Conservation (phyloP, 1,139 yeast genomes). For the Blastobotrys illinoisensis region DNA sequence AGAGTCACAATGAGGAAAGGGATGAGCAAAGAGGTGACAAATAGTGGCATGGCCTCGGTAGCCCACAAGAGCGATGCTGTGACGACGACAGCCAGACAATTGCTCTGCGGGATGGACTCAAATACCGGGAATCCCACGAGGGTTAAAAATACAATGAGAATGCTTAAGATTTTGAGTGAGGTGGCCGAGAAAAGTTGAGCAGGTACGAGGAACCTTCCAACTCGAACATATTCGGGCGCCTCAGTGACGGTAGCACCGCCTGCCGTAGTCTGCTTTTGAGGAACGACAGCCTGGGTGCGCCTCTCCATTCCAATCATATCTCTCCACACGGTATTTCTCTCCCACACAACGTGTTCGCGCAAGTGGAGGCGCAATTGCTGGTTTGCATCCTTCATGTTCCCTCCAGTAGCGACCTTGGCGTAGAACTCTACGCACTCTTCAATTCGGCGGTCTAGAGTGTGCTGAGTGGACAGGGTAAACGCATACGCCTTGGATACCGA, state of each 20-base stretch:
- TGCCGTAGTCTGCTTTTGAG: background rate
- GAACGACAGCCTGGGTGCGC: conserved; percentile 46
- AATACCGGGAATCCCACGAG: conserved; percentile 52
- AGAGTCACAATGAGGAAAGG: conserved; percentile 75
- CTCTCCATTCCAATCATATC: conserved; percentile 90
- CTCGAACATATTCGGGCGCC: conserved; percentile 14
- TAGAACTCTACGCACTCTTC: conserved; percentile 48
- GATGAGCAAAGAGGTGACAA: conserved; percentile 73
- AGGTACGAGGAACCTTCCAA: conserved; percentile 20
- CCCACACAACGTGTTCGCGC: conserved; percentile 94
- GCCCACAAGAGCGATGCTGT: conserved; percentile 88
- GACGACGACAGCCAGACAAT: conserved; percentile 77
- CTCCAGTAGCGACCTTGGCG: conserved; percentile 38
- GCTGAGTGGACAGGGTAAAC: conserved; percentile 44
- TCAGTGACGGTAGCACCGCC: conserved; percentile 15
- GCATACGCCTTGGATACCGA: conserved; percentile 34
- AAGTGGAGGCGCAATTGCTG: conserved; percentile 68
- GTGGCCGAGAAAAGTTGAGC: conserved; percentile 18
- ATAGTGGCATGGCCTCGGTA: conserved; percentile 83
- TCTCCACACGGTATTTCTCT: conserved; percentile 94
- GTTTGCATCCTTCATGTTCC: conserved; percentile 49
- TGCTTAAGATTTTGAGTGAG: conserved; percentile 35
- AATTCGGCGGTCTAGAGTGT: conserved; percentile 43
- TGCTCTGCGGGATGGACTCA: conserved; percentile 56
- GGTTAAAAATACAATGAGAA: conserved; percentile 44